Base-by-base conservation (phyloP, 2,329 filamentous ascomycete genomes). In the Thyridium curvatum region DNA sequence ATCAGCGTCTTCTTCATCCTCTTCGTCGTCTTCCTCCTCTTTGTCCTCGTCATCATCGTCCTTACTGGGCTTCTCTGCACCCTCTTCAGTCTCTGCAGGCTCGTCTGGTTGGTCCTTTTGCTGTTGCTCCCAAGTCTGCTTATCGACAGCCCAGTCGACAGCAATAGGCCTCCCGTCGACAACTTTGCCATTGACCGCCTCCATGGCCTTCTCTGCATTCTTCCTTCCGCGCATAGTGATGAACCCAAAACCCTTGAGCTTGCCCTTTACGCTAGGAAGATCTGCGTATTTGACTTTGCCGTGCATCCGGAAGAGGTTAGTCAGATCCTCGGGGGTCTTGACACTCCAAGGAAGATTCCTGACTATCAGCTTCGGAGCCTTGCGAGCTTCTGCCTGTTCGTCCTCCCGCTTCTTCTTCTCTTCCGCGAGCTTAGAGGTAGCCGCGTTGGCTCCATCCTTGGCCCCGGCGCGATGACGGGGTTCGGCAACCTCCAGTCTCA, bases 81-180 rank as follows among this genome's bases (percentile, higher is more conserved):
- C 41, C 15, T 37, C 9, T 58, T 26, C 21, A 6, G 21, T 6
- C 21, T 26, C 21, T 26, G 6, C 21, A 26, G 21, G 21, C 21
- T 62, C 60, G 17, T 53, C 52, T 33, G 21, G 21, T 10, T 62
- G 60, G 17, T 53, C 52, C 34, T 67, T 58, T 39, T 79, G 72
- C 46, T 80, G 69, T 44, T 79, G 72, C 45, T 90, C 77, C 88
- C 88, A 98, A 7, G 83, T 80, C 32, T 82, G 74, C 66, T 94
- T 95, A 44, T 96, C 88, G 4, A 97, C 89, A 26, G 94, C 91
- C 87, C 88, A 98, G 64, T 98, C 93, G 7, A 98, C 93, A 18
- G 91, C 93, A 44, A 98, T 63, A 8, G 82, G 84, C 52, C 93
- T 77, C 3, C 90, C 93, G 58, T 95, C 90, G 15, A 98, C 74